Evolutionary conservation across 208 protist species (phyloP).

Genomic region (Crithidia acanthocephali): DNA sequence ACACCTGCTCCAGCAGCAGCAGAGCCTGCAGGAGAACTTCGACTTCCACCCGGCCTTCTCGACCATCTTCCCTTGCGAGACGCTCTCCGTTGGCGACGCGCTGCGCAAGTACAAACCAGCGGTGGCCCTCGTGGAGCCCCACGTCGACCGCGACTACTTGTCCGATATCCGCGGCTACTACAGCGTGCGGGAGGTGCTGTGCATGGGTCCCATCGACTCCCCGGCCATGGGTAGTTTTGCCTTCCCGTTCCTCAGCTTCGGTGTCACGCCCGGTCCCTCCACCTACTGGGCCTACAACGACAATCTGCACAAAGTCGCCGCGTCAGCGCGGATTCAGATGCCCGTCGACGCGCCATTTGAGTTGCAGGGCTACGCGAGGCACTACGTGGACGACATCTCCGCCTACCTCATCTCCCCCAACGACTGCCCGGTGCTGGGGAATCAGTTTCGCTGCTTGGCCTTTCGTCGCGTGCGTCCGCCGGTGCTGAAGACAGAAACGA

Average conservation of each 20-base stretch:
- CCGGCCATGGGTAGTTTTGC: constrained; percentile 76
- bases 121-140: constrained; percentile 73
- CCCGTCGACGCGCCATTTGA: constrained; percentile 71
- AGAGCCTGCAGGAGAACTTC: constrained; percentile 16
- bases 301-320: constrained; percentile 52
- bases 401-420: constrained; percentile 57
- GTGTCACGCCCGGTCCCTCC: constrained; percentile 66
- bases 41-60: constrained; percentile 34
- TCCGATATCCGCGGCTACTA: constrained; percentile 71
- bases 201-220: constrained; percentile 66
- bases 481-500: constrained; percentile 25
- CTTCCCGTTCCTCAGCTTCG: constrained; percentile 75
- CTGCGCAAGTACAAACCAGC: constrained; percentile 62
- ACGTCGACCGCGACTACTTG: constrained; percentile 74
- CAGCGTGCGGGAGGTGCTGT: constrained; percentile 73
- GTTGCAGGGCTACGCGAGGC: constrained; percentile 61
- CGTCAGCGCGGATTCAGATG: constrained; percentile 58
- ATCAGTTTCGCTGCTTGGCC: constrained; percentile 55
- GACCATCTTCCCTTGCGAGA: constrained; percentile 59
- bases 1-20: constrained; percentile 38
- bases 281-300: constrained; percentile 83
- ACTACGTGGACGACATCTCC: constrained; percentile 70
- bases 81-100: constrained; percentile 58
- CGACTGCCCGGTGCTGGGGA: constrained; percentile 50
- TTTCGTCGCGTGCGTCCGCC: constrained; percentile 62